Conservation (phyloP, 1,284 basidiomycete species). For the Heterobasidion occidentale region DNA sequence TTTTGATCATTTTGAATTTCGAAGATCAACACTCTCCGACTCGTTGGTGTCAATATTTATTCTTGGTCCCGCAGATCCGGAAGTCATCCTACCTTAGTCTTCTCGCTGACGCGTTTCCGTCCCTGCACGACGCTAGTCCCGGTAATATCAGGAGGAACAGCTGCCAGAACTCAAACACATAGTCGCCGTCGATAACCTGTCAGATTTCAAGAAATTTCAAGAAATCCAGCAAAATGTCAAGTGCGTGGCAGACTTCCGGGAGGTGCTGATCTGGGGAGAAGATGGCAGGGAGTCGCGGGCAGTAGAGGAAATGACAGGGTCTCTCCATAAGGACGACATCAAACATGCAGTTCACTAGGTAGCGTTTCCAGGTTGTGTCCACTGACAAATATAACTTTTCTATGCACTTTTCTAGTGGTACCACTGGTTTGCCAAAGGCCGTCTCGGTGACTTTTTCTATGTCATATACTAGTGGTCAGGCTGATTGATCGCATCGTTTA, state of each 20-base stretch:
- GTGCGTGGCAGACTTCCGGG: constrained; percentile 58
- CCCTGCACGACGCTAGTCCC: constrained; percentile 39
- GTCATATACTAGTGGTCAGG: neutral
- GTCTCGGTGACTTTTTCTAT: constrained; percentile 47
- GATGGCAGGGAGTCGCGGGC: constrained; percentile 31
- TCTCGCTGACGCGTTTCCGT: constrained; percentile 52
- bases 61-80: constrained; percentile 67
- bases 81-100: constrained; percentile 54
- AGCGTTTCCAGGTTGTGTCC: constrained; percentile 2
- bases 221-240: constrained; percentile 35
- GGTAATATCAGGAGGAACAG: constrained; percentile 51
- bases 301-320: constrained; percentile 31
- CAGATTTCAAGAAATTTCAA: constrained; percentile 28
- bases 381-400: neutral
- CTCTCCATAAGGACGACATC: constrained; percentile 54
- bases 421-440: constrained; percentile 73
- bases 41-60: constrained; percentile 64
- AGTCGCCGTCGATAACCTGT: constrained; percentile 61
- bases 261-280: constrained; percentile 55
- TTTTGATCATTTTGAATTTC: neutral
- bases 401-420: constrained; percentile 47
- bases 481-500: constrained; percentile 18
- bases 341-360: constrained; percentile 85
- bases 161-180: constrained; percentile 62
- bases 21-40: constrained; percentile 54